Conservation (phyloP, 768 basidiomycete genomes). For the Baorangia bicolor region DNA sequence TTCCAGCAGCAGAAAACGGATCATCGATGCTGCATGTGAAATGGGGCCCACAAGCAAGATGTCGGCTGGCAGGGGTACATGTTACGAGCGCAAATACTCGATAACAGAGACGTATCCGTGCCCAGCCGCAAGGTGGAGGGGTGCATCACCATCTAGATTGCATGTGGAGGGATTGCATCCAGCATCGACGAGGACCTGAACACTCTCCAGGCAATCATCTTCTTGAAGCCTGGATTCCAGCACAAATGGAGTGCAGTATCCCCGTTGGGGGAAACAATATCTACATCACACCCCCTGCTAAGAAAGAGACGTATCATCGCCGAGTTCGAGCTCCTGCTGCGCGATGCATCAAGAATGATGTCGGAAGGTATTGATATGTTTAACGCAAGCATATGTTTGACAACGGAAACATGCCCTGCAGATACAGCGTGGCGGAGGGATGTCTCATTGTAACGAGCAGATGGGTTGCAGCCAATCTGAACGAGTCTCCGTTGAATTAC, state of each 20-base stretch:
- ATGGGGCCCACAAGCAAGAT: background rate
- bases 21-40: background rate
- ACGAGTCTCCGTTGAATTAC: constrained; percentile 1
- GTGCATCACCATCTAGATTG: background rate
- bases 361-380: background rate
- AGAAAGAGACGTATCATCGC: constrained; percentile 2
- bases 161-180: background rate
- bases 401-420: background rate
- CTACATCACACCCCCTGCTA: background rate
- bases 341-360: background rate
- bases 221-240: background rate
- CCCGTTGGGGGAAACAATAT: background rate
- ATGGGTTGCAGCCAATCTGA: background rate
- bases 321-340: background rate
- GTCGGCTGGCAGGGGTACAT: background rate
- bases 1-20: background rate
- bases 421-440: background rate
- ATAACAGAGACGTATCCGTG: background rate
- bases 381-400: background rate
- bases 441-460: background rate
- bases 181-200: background rate
- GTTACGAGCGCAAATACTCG: background rate
- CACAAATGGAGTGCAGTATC: constrained; percentile 1
- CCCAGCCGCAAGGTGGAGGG: background rate
- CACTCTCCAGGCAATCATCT: background rate